Conservation (phyloP, 148 eudicot species). For the Limonium bicolor region DNA sequence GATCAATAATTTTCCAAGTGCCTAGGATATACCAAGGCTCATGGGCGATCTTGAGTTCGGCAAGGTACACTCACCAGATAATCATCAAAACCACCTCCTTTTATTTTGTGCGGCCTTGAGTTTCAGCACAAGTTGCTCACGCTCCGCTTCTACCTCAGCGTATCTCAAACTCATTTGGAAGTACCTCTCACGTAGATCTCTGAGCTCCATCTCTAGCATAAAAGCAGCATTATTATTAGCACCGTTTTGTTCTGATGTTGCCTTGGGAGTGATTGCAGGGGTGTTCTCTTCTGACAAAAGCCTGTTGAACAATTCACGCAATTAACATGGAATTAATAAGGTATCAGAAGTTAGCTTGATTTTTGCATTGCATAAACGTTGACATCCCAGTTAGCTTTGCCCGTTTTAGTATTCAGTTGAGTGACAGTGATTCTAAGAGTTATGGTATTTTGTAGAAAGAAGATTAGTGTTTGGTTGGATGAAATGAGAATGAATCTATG, state of each 20-base stretch:
- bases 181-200: conserved; percentile 72
- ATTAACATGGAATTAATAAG: background rate
- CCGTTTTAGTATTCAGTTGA: no score
- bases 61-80: no score
- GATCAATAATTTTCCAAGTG: no score
- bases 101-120: conserved; percentile 38
- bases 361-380: no score
- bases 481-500: no score
- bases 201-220: conserved; percentile 48
- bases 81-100: conserved; percentile 56
- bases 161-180: conserved; percentile 75
- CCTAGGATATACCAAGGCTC: no score
- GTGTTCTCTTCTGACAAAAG: conserved; percentile 23
- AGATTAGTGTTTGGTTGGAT: no score
- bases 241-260: conserved; percentile 13
- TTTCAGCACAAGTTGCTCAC: conserved; percentile 89
- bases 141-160: conserved; percentile 83
- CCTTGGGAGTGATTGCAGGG: conserved; percentile 10
- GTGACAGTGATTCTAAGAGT: no score
- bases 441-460: no score
- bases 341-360: background rate
- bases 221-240: conserved; percentile 24
- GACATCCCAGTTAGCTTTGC: no score
- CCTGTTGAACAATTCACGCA: conserved; percentile 13
- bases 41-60: no score